These are phyloP conservation scores for Aspergillus sclerotiicarbonarius DNA, from an alignment of 495 filamentous ascomycete genomes.

Conservation along the genomic window DNA sequence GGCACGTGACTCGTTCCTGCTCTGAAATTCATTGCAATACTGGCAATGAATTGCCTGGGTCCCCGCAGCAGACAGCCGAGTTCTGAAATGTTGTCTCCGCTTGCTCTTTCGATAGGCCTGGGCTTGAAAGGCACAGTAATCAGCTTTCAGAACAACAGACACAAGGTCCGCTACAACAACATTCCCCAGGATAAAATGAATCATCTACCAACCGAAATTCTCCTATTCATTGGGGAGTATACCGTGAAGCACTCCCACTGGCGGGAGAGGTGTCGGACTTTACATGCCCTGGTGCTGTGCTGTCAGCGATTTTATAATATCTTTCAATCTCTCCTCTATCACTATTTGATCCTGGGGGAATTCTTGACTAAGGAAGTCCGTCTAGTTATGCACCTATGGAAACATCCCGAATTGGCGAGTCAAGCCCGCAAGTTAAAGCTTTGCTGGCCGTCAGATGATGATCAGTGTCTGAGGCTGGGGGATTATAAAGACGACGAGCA, in stretches of 20 bases:
- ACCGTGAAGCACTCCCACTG: background rate
- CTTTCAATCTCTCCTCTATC: background rate
- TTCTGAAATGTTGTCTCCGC: no score
- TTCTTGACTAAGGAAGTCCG: background rate
- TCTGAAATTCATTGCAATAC: no score
- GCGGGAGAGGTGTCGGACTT: no score
- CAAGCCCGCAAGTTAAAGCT: background rate
- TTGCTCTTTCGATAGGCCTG: no score
- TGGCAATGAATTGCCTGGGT: no score
- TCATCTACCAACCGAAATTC: background rate
- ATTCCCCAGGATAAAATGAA: background rate
- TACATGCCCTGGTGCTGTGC: conserved; percentile 13
- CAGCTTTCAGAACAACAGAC: no score
- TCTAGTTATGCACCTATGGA: background rate
- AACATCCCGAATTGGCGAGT: background rate
- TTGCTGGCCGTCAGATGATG: background rate
- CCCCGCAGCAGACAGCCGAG: no score
- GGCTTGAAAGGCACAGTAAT: no score
- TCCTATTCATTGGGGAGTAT: background rate
- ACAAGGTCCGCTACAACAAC: no score
- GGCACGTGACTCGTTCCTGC: no score
- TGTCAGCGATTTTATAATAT: background rate
- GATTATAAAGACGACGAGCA: background rate
- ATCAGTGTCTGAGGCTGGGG: background rate
- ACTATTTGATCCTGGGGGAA: background rate